Evolutionary conservation across 768 basidiomycete species (phyloP), one percentile per base, ranked within the genome.

Genomic region (Hypholoma sublateritium): DNA sequence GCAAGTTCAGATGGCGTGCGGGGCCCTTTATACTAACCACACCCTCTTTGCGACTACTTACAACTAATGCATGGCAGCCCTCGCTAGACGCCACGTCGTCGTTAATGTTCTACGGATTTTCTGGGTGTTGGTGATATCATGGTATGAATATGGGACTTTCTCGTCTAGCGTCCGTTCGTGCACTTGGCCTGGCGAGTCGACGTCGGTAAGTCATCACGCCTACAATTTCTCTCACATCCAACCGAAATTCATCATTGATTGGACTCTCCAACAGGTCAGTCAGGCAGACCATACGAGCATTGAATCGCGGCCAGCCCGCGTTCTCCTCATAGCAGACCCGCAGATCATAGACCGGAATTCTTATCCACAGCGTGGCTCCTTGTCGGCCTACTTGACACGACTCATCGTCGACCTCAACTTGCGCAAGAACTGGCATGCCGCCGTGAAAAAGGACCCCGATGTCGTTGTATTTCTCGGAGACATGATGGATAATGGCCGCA

Each of bases 281-380:
- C 25, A 46, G 22, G 53, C 50, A 50, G 42, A 42, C 66, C 67
- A 63, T 55, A 55, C 58, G n/a, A 42, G 16, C 24, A 52, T 59
- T 56, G 7, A 61, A 60, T 28, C 60, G 65, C 35, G 66, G 66
- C 56, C 53, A 61, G 58, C 67, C 60, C 89, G 87, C 69, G 75
- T 93, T 19, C 83, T 97, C n/a, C 74, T 96, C 45, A 75, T 95
- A 35, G 87, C 95, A 12, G 95, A 97, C 72, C 91, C 94, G 0
- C 94, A 96, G 71, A 83, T 96, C 24, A 79, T 93, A 44, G 87
- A 95, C 69, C 78, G 79, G 46, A 76, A 80, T 43, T 91, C 91
- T 3, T 94, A 94, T 68, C 85, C 86, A 9, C 82, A 73, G 37
- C 81, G 89, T 5, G 67, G 74, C 4, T 65, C 77, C 21, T 70